Conservation (phyloP, 2,329 filamentous ascomycete species). For the Fusarium newnesense region DNA sequence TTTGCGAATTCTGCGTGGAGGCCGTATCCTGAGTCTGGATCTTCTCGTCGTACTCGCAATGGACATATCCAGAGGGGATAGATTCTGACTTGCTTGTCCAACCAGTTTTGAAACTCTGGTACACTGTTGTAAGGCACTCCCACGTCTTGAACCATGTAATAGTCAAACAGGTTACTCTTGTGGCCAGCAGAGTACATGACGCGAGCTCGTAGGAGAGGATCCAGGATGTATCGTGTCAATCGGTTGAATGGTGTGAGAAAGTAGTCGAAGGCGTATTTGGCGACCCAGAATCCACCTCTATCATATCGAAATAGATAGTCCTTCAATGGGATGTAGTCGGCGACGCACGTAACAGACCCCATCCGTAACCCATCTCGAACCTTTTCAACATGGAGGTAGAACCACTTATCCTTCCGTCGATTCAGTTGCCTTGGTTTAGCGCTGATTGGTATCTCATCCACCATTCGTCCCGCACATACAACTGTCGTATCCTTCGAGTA, state of each 20-base stretch:
- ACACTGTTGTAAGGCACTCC: constrained; percentile 58
- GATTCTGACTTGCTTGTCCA: constrained; percentile 56
- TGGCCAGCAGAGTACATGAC: constrained; percentile 75
- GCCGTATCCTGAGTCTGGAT: constrained; percentile 55
- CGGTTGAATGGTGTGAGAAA: constrained; percentile 74
- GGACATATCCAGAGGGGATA: constrained; percentile 69
- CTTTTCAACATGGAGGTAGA: constrained; percentile 74
- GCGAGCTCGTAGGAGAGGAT: constrained; percentile 71
- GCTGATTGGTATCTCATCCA: constrained; percentile 55
- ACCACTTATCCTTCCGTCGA: constrained; percentile 74
- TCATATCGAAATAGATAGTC: constrained; percentile 80
- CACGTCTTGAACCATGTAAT: constrained; percentile 74
- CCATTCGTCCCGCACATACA: constrained; percentile 69
- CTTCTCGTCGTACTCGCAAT: constrained; percentile 56
- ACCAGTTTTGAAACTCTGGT: constrained; percentile 59
- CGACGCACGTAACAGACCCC: constrained; percentile 36
- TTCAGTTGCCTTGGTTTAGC: constrained; percentile 60
- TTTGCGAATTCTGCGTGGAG: constrained; percentile 59
- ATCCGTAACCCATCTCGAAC: constrained; percentile 44
- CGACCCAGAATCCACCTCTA: constrained; percentile 76
- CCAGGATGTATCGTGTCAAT: constrained; percentile 68
- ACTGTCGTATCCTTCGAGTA: constrained; percentile 66
- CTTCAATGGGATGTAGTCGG: constrained; percentile 68
- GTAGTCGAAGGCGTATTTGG: constrained; percentile 70
- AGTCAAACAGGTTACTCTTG: constrained; percentile 67